A percentile compares a stretch with the other conserved stretches of the same genome.
These are phyloP conservation scores for Meyerozyma athensensis DNA, from an alignment of 1,139 yeast genomes.

Conservation along the genomic window DNA sequence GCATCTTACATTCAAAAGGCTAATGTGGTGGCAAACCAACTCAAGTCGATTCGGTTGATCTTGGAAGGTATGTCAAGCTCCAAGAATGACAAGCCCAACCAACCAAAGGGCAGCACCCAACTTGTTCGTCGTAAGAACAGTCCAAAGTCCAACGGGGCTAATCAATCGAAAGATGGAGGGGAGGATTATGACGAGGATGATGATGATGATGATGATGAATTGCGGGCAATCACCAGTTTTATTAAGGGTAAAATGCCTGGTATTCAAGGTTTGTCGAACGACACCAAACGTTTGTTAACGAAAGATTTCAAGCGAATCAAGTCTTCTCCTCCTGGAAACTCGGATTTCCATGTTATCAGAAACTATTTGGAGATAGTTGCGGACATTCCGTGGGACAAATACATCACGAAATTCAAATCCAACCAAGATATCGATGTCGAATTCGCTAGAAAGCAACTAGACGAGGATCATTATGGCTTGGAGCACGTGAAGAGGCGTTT, in stretches of 20 bases:
- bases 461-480: slow-evolving; percentile 81
- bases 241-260: slow-evolving; percentile 43
- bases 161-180: slow-evolving; percentile 10
- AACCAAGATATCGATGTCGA: slow-evolving; percentile 47
- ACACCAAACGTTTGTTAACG: slow-evolving; percentile 53
- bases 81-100: slow-evolving; percentile 7
- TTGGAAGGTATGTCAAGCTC: slow-evolving; percentile 48
- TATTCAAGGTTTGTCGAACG: slow-evolving; percentile 33
- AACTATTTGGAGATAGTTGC: slow-evolving; percentile 67
- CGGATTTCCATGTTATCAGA: slow-evolving; percentile 70
- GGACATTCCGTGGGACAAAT: slow-evolving; percentile 58
- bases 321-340: slow-evolving; percentile 56
- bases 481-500: slow-evolving; percentile 76
- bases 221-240: slow-evolving; percentile 40
- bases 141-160: slow-evolving; percentile 7
- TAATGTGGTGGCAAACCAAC: slow-evolving; percentile 55
- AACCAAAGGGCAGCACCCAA: slow-evolving; percentile 9
- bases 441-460: slow-evolving; percentile 57
- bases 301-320: slow-evolving; percentile 63
- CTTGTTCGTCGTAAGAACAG: slow-evolving; percentile 15
- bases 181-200: slow-evolving; percentile 24
- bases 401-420: slow-evolving; percentile 33
- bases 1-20: slow-evolving; percentile 53
- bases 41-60: slow-evolving; percentile 51
- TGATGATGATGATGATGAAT: slow-evolving; percentile 44